Evolutionary conservation across 768 basidiomycete genomes (phyloP).

Genomic region (Mycena rosella): DNA sequence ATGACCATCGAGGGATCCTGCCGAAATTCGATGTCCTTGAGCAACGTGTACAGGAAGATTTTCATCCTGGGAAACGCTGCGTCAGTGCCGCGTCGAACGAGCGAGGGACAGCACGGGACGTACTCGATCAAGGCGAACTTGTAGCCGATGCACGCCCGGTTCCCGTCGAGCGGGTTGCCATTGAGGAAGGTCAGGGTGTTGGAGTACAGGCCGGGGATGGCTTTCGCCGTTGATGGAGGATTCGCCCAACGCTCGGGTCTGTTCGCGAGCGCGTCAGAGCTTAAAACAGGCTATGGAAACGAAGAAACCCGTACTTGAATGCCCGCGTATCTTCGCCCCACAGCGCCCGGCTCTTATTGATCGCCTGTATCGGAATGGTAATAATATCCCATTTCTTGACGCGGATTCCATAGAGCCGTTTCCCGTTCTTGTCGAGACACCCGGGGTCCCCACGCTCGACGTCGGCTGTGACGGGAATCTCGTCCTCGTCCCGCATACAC

Average conservation of each 20-base stretch:
- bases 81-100: slow-evolving; percentile 17
- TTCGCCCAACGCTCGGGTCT: slow-evolving; percentile 69
- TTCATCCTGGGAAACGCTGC: slow-evolving; percentile 62
- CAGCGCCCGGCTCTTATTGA: slow-evolving; percentile 65
- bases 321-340: slow-evolving; percentile 78
- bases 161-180: slow-evolving; percentile 62
- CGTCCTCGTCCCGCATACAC: slow-evolving; percentile 58
- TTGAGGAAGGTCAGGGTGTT: slow-evolving; percentile 70
- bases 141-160: slow-evolving; percentile 72
- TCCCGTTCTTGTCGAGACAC: slow-evolving; percentile 47
- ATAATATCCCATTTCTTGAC: slow-evolving; percentile 66
- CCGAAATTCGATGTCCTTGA: slow-evolving; percentile 69
- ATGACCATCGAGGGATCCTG: slow-evolving; percentile 65
- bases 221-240: slow-evolving; percentile 50
- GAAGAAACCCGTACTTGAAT: slow-evolving; percentile 61
- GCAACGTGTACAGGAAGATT: slow-evolving; percentile 68
- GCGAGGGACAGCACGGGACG: slow-evolving; percentile 45
- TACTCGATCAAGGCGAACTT: slow-evolving; percentile 72
- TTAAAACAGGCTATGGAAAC: slow-evolving; percentile 37
- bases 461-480: slow-evolving; percentile 60
- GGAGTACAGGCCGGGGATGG: slow-evolving; percentile 65
- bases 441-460: slow-evolving; percentile 22
- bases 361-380: slow-evolving; percentile 69
- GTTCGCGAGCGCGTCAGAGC: slow-evolving; percentile 40
- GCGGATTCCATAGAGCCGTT: slow-evolving; percentile 48